These are phyloP conservation scores for Vitis hybrid DNA, from an alignment of 177 flowering plant genomes.

Conservation along the genomic window DNA sequence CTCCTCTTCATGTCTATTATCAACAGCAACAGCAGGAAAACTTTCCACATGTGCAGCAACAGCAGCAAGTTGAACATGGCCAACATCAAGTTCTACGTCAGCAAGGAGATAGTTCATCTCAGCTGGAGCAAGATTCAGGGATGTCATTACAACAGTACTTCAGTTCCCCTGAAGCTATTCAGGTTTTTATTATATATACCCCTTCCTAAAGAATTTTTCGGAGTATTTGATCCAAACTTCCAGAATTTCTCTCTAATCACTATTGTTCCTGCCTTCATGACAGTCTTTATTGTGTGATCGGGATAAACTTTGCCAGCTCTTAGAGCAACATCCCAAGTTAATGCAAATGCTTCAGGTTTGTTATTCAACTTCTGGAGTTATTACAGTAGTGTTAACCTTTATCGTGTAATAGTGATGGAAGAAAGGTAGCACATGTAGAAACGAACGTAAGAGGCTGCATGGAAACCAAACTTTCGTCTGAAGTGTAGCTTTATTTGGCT, in stretches of 20 bases:
- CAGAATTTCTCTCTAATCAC: neutral
- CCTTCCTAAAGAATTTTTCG: neutral
- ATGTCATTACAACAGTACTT: constrained; percentile 76
- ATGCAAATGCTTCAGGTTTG: constrained; percentile 99
- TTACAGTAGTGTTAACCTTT: neutral
- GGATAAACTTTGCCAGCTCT: constrained; percentile 89
- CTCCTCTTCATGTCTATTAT: constrained; percentile 56
- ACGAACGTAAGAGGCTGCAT: too few species aligned
- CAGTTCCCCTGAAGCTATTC: constrained; percentile 91
- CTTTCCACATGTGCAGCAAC: constrained; percentile 42
- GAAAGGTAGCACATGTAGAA: too few species aligned
- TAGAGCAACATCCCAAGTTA: constrained; percentile 94
- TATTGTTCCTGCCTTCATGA: constrained; percentile 16
- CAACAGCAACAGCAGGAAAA: constrained; percentile 61
- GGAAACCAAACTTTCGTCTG: too few species aligned
- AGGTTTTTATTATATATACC: constrained; percentile 42
- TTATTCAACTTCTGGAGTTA: neutral
- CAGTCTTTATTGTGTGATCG: constrained; percentile 92
- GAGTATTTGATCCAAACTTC: neutral
- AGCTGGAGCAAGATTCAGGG: constrained; percentile 62
- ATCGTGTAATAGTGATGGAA: neutral
- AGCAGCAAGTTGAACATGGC: constrained; percentile 43
- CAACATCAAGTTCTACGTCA: constrained; percentile 40
- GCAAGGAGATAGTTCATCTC: constrained; percentile 45
- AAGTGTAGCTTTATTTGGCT: too few species aligned